Conservation (phyloP, 129 eudicot genomes). For the Arctium minus region DNA sequence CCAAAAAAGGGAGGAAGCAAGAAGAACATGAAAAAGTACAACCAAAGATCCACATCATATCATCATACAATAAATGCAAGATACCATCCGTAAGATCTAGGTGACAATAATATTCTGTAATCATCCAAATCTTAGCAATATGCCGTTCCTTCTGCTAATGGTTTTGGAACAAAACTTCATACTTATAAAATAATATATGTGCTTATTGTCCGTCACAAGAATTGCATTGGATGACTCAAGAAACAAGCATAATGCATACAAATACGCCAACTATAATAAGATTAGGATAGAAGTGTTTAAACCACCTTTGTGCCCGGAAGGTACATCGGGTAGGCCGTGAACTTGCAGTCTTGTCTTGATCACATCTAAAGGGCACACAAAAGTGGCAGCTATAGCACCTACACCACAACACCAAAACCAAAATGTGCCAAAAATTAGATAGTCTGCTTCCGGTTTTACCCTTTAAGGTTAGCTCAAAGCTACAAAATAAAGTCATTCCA, state of each 20-base stretch:
- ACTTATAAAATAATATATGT: too few relatives aligned
- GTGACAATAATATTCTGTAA: neutral
- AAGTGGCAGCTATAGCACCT: constrained; percentile 81
- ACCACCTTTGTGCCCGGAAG: constrained; percentile 38
- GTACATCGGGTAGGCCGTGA: constrained; percentile 50
- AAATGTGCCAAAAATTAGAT: neutral
- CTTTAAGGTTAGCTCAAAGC: neutral
- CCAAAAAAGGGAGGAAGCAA: too few relatives aligned
- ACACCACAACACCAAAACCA: neutral
- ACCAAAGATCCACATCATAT: too few relatives aligned
- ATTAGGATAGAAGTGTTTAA: neutral
- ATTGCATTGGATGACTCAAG: neutral
- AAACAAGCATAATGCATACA: neutral
- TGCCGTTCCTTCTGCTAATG: neutral
- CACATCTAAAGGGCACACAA: constrained; percentile 72
- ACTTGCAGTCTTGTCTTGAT: constrained; percentile 79
- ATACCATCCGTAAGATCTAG: neutral
- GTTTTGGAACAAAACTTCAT: neutral
- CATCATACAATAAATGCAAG: neutral
- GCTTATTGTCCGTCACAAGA: too few relatives aligned
- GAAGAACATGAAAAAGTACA: too few relatives aligned
- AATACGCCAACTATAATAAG: neutral
- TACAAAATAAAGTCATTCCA: neutral
- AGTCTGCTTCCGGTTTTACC: neutral
- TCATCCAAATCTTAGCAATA: neutral